phyloP scores from a whole-genome alignment of 164 flowering plant genomes.

The Amborella trichopoda region DNA sequence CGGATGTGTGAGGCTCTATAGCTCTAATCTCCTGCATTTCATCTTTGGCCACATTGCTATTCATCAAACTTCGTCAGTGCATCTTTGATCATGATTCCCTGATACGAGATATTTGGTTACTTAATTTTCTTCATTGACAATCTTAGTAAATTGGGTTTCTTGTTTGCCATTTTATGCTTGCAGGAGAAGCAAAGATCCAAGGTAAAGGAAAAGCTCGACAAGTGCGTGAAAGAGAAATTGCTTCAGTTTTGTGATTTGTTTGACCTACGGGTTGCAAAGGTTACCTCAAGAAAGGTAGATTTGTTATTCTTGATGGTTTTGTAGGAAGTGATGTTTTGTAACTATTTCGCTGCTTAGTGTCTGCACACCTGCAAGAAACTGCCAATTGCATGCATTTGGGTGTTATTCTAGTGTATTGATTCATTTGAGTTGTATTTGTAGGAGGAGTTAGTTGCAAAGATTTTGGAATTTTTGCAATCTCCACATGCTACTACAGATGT shows the following conservation, averaged over 20 bases:
- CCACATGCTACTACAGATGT: slow-evolving; percentile 67
- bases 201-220: slow-evolving; percentile 75
- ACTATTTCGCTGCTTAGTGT: too few relatives aligned
- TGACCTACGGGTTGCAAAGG: slow-evolving; percentile 57
- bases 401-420: too few relatives aligned
- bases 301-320: background rate
- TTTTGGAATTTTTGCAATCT: slow-evolving; percentile 69
- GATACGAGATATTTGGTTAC: background rate
- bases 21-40: too few relatives aligned
- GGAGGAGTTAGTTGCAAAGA: slow-evolving; percentile 73
- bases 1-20: too few relatives aligned
- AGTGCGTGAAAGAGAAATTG: slow-evolving; percentile 61
- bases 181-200: slow-evolving; percentile 74
- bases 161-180: too few relatives aligned
- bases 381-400: too few relatives aligned
- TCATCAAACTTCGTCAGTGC: background rate
- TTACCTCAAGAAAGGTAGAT: slow-evolving; percentile 70
- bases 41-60: background rate
- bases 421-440: slow-evolving; percentile 19
- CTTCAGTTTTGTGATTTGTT: slow-evolving; percentile 75
- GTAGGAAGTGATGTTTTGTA: background rate
- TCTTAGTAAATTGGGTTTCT: background rate
- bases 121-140: background rate
- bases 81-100: background rate
- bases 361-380: too few relatives aligned